Evolutionary conservation across 148 eudicot genomes (phyloP), one percentile per base, ranked within the genome.

Genomic region (Fagopyrum esculentum): DNA sequence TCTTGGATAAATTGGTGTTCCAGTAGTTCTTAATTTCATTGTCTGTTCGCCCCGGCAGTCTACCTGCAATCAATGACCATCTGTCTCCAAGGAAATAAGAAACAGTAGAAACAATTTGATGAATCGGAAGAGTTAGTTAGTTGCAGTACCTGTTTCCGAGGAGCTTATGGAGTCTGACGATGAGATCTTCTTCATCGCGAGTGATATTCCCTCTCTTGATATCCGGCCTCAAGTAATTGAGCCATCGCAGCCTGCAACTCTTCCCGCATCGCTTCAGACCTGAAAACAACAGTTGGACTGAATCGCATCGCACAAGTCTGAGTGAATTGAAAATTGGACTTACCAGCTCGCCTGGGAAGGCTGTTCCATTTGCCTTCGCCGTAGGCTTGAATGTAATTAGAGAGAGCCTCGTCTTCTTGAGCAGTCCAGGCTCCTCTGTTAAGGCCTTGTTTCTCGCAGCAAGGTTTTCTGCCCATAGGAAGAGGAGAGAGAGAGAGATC

Each of bases 11-110:
- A 11, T 80, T 80, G 30, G 75, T 80, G 78, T 80, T 75, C 82
- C 82, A 80, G 45, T 71, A 75, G 40, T 80, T 80, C 55, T 80
- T 80, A 13, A 80, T 80, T 71, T 80, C 82, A 80, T 80, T 80
- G 78, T 80, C 82, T 61, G 82, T 80, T 75, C 82, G 82, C n/a
- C 81, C 81, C 0, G 81, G 81, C 11, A 79, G 56, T 70, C 81
- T 79, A 44, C 81, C 78, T 9, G 78, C 82, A 48, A 80, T 80
- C 17, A 80, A 69, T 9, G 82, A 80, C 82, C 82, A 80, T 29
- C 82, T 80, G 6, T 40, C 43, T 40, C 70, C 9, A 15, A 66
- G 15, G 13, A 1, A 0, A 12, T 35, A 29, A 45, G 2, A 43
- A 43, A 12, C 17, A 35, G 40, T 35, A 35, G 40, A 35, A 35